Base-by-base conservation (phyloP, 2,329 filamentous ascomycete species). In the Meredithiella fracta region DNA sequence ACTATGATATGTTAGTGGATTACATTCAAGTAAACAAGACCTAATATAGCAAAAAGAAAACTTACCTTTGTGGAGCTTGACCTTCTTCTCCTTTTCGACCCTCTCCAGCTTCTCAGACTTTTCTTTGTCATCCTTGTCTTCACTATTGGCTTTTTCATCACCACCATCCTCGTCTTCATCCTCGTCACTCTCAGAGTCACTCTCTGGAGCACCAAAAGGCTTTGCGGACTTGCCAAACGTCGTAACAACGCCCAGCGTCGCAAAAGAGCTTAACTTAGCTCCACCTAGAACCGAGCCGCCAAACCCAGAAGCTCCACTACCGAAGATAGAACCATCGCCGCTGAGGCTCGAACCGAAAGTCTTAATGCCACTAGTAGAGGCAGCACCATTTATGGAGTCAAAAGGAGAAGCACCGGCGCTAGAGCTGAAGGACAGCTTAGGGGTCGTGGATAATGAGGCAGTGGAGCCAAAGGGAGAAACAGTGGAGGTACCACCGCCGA, bases 151-250 rank as follows among this genome's bases (percentile, higher is more conserved):
- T 15, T 73, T 73, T 7, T 74, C 73, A 38, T 77, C 75, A 3
- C 69, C 69, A 38, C 76, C 73, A 11, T 73, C 72, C 3, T 73
- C 71, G 29, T 69, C 69, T 54, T 71, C 66, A 51, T 70, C 67
- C 15, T 67, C 67, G 2, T 64, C 67, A 2, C 75, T 76, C 42
- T 80, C 79, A 2, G 71, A 74, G 51, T 82, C 80, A 58, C 79
- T 83, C 40, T 82, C 81, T 1, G 86, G 79, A 11, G 86, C 85
- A 31, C 88, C 88, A 65, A 95, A 92, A 0, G 86, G 77, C 67
- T 79, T 86, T 2, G 76, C 74, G 14, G 79, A 73, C 66, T 85
- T 86, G 14, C 40, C 50, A 38, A 53, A 40, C 9, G 72, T 75
- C 40, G 76, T 68, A 11, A 68, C 69, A 37, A 69, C 69, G 50